Conservation (phyloP, 495 filamentous ascomycete species). For the Xylaria castorea region DNA sequence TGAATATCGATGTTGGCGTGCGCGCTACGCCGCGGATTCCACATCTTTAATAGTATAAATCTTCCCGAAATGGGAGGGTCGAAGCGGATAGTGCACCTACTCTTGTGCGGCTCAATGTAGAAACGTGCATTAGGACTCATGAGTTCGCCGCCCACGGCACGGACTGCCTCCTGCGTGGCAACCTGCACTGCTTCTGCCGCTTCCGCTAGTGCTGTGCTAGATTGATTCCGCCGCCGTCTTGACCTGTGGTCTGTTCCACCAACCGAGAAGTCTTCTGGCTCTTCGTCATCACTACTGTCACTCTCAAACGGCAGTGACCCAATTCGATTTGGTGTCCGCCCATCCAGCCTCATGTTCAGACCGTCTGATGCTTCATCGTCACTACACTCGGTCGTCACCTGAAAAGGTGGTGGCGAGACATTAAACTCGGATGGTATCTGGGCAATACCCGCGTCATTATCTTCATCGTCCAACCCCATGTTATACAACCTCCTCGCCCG, state of each 20-base stretch:
- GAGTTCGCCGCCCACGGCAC: constrained; percentile 58
- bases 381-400: constrained; percentile 60
- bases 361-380: constrained; percentile 56
- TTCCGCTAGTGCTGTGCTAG: constrained; percentile 54
- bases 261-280: constrained; percentile 36
- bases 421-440: constrained; percentile 62
- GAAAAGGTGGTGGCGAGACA: constrained; percentile 47
- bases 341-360: constrained; percentile 29
- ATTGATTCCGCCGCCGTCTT: constrained; percentile 38
- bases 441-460: constrained; percentile 56
- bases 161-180: constrained; percentile 62
- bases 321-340: constrained; percentile 52
- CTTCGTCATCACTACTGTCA: constrained; percentile 53
- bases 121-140: constrained; percentile 78
- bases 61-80: constrained; percentile 85
- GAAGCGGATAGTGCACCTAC: constrained; percentile 85
- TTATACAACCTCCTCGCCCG: constrained; percentile 49
- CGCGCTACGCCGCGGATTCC: constrained; percentile 68
- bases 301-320: constrained; percentile 59
- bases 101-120: constrained; percentile 79
- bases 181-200: constrained; percentile 59
- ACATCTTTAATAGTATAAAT: constrained; percentile 85
- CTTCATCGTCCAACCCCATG: constrained; percentile 60
- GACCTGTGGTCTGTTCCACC: constrained; percentile 29
- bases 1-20: constrained; percentile 83